Conservation (phyloP, 106 monocot genomes). For the Chionographis japonica region DNA sequence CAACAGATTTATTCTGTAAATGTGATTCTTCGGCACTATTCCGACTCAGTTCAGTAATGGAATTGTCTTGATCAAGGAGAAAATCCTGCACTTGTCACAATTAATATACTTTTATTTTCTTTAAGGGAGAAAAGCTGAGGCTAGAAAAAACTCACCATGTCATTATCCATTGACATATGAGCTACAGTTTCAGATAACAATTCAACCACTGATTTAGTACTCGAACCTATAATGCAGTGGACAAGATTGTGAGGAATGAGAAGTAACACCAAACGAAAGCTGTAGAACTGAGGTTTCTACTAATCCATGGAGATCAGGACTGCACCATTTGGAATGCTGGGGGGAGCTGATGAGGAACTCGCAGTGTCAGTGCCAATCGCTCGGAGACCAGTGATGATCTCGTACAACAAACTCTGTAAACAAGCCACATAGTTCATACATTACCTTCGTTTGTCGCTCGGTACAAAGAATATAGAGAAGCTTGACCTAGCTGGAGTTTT, state of each 20-base stretch:
- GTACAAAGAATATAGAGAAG: too few relatives aligned
- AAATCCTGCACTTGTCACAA: slow-evolving; percentile 40
- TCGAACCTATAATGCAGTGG: slow-evolving; percentile 26
- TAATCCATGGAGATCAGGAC: neutral
- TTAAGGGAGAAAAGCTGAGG: neutral
- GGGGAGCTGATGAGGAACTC: slow-evolving; percentile 76
- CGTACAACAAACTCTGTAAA: slow-evolving; percentile 76
- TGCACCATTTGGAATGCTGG: slow-evolving; percentile 50
- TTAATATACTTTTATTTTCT: neutral
- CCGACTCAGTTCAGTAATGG: slow-evolving; percentile 28
- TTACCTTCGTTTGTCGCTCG: too few relatives aligned
- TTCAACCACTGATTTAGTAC: slow-evolving; percentile 80
- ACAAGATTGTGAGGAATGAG: neutral
- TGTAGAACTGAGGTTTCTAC: neutral
- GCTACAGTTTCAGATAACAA: slow-evolving; percentile 67
- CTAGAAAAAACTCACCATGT: slow-evolving; percentile 34
- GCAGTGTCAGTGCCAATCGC: slow-evolving; percentile 41
- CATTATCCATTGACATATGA: slow-evolving; percentile 42
- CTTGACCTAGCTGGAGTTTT: too few relatives aligned
- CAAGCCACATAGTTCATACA: neutral
- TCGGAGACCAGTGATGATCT: slow-evolving; percentile 73
- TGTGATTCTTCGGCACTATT: slow-evolving; percentile 27
- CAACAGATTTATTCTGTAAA: slow-evolving; percentile 42
- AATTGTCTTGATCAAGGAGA: slow-evolving; percentile 47
- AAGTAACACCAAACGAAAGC: neutral